Evolutionary conservation across 1,139 yeast genomes (phyloP).

Genomic region (Blastobotrys serpentis): DNA sequence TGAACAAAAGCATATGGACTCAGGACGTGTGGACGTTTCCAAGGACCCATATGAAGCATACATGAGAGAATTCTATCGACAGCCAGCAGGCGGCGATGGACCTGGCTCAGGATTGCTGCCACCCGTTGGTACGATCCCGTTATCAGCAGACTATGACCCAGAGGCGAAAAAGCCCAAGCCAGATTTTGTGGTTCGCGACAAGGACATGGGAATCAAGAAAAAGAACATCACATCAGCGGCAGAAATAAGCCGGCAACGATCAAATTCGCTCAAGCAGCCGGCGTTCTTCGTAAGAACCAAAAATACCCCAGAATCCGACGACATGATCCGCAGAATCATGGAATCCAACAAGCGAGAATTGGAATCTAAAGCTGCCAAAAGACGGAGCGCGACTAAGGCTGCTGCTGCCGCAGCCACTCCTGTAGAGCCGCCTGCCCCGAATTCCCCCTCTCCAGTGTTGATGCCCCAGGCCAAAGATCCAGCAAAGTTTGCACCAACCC

Average conservation of each 20-base stretch:
- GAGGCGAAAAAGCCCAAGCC: conserved; percentile 3
- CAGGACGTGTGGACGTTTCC: background rate
- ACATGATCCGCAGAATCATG: conserved; percentile 10
- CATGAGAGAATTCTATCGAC: conserved; percentile 10
- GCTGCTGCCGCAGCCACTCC: background rate
- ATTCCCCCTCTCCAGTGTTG: conserved; percentile 5
- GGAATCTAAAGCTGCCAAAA: background rate
- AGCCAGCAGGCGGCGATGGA: conserved; percentile 5
- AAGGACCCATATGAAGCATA: conserved; percentile 9
- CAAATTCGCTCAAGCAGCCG: conserved; percentile 6
- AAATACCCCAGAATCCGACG: background rate
- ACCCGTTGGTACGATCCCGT: background rate
- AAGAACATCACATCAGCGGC: conserved; percentile 1
- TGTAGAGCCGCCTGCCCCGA: too few species aligned
- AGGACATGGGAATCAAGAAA: background rate
- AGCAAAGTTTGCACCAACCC: background rate
- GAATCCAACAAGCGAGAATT: background rate
- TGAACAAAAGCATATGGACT: too few species aligned
- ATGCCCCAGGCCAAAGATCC: conserved; percentile 8
- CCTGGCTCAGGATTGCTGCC: background rate
- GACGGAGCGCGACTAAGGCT: too few species aligned
- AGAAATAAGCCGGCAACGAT: background rate
- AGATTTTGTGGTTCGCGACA: conserved; percentile 6
- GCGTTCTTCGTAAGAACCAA: conserved; percentile 10
- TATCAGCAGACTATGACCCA: conserved; percentile 3